Percentiles rank a stretch among this genome's conserved stretches.
phyloP scores from a whole-genome alignment of 352 stramenopile genomes.

The Globisporangium nodosum region DNA sequence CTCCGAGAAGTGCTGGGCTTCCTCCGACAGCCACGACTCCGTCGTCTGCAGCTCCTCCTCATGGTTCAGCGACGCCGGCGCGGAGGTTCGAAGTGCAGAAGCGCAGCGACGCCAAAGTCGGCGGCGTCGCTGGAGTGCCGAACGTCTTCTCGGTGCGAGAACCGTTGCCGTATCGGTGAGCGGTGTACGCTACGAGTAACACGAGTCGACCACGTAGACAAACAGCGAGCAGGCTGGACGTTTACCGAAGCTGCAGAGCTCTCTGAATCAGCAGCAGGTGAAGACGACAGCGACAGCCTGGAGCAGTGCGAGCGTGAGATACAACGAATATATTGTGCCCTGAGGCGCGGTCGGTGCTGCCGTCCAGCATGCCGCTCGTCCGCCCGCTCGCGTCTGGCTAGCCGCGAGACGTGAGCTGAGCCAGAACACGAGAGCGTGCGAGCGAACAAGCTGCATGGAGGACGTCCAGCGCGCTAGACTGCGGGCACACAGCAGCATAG shows the following conservation, averaged over 20 bases:
- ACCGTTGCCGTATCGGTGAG: conserved; percentile 50
- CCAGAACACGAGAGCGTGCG: neutral
- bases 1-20: conserved; percentile 14
- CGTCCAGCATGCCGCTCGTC: conserved; percentile 8
- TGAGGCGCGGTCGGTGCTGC: conserved; percentile 2
- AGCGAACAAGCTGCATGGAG: conserved; percentile 7
- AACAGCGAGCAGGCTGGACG: too few relatives aligned
- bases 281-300: neutral
- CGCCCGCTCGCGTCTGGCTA: neutral
- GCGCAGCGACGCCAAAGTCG: conserved; percentile 23
- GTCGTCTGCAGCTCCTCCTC: neutral
- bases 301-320: neutral
- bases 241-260: neutral
- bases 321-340: conserved; percentile 6
- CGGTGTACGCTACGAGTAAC: too few relatives aligned
- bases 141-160: conserved; percentile 39
- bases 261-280: neutral
- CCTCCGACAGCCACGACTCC: neutral
- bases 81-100: conserved; percentile 49
- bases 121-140: conserved; percentile 35
- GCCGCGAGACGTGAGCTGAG: too few relatives aligned
- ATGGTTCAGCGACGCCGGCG: conserved; percentile 2
- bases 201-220: neutral
- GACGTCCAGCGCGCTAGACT: conserved; percentile 6
- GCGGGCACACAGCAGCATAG: conserved; percentile 8